These are phyloP conservation scores for Plasmopara halstedii DNA, from an alignment of 352 stramenopile species.

Conservation along the genomic window DNA sequence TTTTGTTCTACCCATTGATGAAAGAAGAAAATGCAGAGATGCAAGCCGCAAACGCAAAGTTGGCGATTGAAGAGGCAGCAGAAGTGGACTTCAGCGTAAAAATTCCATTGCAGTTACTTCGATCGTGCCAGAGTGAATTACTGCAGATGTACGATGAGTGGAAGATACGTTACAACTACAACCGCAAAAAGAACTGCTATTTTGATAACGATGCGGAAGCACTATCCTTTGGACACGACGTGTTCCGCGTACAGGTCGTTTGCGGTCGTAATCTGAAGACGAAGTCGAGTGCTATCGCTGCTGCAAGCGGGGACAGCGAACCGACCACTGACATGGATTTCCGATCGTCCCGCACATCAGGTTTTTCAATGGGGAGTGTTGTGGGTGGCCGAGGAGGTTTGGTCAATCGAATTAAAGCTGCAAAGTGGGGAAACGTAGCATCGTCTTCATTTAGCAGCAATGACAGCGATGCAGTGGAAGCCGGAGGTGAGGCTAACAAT, in stretches of 20 bases:
- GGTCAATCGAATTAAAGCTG: slow-evolving; percentile 65
- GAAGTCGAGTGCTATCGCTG: slow-evolving; percentile 5
- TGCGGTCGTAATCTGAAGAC: slow-evolving; percentile 40
- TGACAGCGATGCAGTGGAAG: slow-evolving; percentile 14
- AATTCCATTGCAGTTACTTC: slow-evolving; percentile 71
- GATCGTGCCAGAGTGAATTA: slow-evolving; percentile 62
- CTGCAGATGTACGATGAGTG: slow-evolving; percentile 66
- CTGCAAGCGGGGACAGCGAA: slow-evolving; percentile 7
- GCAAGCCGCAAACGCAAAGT: slow-evolving; percentile 42
- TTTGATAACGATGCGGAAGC: slow-evolving; percentile 77
- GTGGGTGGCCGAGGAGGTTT: slow-evolving; percentile 33
- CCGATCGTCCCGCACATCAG: slow-evolving; percentile 28
- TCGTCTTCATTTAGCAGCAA: slow-evolving; percentile 20
- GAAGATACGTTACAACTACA: slow-evolving; percentile 73
- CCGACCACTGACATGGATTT: slow-evolving; percentile 14
- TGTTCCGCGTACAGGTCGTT: slow-evolving; percentile 70
- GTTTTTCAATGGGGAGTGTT: slow-evolving; percentile 43
- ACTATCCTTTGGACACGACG: slow-evolving; percentile 68
- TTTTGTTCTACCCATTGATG: slow-evolving; percentile 60
- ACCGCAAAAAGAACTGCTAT: slow-evolving; percentile 63
- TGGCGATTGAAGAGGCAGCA: slow-evolving; percentile 66
- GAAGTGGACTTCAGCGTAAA: slow-evolving; percentile 79
- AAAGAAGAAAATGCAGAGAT: slow-evolving; percentile 38
- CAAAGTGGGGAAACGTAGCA: slow-evolving; percentile 39
- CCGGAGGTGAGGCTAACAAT: slow-evolving; percentile 10